These are phyloP conservation scores for Macrocybe gigantea DNA, from an alignment of 768 basidiomycete species.

Conservation along the genomic window DNA sequence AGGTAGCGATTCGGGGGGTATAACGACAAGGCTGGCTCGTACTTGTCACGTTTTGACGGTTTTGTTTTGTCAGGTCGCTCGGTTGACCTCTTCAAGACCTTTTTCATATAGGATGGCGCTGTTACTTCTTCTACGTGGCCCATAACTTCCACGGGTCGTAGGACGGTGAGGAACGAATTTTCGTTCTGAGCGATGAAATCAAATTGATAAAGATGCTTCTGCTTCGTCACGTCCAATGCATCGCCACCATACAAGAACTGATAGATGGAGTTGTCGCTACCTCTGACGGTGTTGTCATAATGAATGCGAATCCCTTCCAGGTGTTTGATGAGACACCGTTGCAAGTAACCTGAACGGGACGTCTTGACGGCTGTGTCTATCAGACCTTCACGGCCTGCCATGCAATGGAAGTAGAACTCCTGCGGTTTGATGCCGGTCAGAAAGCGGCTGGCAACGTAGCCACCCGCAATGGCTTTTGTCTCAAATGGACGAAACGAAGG, in stretches of 20 bases:
- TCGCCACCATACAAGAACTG: slow-evolving; percentile 99
- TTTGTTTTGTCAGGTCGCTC: slow-evolving; percentile 32
- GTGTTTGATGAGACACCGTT: slow-evolving; percentile 97
- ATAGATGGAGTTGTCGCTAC: slow-evolving; percentile 87
- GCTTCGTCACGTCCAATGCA: slow-evolving; percentile 92
- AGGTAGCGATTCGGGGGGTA: slow-evolving; percentile 77
- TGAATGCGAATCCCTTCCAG: slow-evolving; percentile 94
- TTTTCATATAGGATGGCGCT: slow-evolving; percentile 82
- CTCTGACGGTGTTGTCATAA: slow-evolving; percentile 97
- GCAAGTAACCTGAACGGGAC: slow-evolving; percentile 95
- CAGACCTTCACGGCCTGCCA: slow-evolving; percentile 98
- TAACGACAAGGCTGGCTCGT: slow-evolving; percentile 66
- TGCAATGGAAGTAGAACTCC: slow-evolving; percentile 99
- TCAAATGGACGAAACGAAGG: slow-evolving; percentile 97
- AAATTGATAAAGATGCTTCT: slow-evolving; percentile 92
- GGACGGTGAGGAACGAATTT: slow-evolving; percentile 66
- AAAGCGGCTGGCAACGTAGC: slow-evolving; percentile 97
- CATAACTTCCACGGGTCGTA: slow-evolving; percentile 54
- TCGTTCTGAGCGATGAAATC: slow-evolving; percentile 90
- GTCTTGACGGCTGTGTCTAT: slow-evolving; percentile 99
- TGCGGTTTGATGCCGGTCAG: slow-evolving; percentile 97
- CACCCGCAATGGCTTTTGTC: slow-evolving; percentile 96
- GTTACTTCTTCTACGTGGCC: slow-evolving; percentile 59
- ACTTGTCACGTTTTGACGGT: slow-evolving; percentile 50
- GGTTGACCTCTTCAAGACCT: slow-evolving; percentile 69